A percentile compares a stretch with the other conserved stretches of the same genome.
Evolutionary conservation across 805 yeast genomes (phyloP).

Genomic region (Pichia ethanolica): DNA sequence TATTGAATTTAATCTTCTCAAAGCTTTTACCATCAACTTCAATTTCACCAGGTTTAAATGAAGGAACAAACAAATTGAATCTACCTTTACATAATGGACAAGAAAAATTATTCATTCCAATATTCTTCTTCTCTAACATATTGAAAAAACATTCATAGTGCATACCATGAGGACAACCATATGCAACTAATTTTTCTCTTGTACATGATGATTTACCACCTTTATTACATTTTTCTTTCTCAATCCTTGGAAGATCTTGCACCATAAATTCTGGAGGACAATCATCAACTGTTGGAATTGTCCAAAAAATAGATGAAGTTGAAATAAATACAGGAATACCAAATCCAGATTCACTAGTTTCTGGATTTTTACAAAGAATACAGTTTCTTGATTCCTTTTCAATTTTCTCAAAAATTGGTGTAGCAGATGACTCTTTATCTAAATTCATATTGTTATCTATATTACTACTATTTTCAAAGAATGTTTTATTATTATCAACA

Average conservation of each 20-base stretch:
- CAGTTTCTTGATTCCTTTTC: conserved; percentile 31
- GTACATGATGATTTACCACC: conserved; percentile 12
- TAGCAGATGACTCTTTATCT: conserved; percentile 7
- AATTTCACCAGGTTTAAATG: conserved; percentile 26
- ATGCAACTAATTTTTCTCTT: conserved; percentile 26
- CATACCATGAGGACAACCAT: conserved; percentile 48
- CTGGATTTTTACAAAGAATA: conserved; percentile 53
- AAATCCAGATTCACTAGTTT: conserved; percentile 38
- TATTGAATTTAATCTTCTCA: background rate
- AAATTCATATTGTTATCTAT: conserved; percentile 3
- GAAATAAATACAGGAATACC: conserved; percentile 51
- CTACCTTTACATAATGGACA: conserved; percentile 47
- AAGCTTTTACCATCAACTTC: conserved; percentile 16
- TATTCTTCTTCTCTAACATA: conserved; percentile 21
- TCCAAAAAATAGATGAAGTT: conserved; percentile 43
- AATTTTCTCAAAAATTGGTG: background rate
- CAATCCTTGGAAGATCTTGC: conserved; percentile 10
- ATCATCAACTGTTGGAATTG: conserved; percentile 31
- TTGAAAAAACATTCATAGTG: conserved; percentile 38
- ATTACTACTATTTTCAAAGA: conserved; percentile 8
- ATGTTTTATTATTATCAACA: conserved; percentile 31
- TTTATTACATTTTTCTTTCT: conserved; percentile 1
- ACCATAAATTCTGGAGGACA: conserved; percentile 22
- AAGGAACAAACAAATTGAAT: conserved; percentile 40
- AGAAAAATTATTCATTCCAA: conserved; percentile 21